phyloP scores from a whole-genome alignment of 345 rosid genomes.

The Sapria himalayana region DNA sequence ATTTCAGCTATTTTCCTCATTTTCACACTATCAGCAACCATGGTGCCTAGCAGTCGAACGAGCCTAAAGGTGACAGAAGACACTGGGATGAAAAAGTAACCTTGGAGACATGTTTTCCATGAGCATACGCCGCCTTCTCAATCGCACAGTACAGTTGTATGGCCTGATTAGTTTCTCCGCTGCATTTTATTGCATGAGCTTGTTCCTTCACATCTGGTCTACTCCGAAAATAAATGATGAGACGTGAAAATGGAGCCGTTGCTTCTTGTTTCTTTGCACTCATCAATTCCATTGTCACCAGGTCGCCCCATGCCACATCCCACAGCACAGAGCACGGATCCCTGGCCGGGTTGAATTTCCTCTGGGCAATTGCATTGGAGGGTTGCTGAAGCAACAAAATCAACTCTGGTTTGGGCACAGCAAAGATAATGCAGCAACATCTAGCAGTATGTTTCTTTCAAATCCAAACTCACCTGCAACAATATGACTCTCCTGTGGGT shows the following conservation, averaged over 20 bases:
- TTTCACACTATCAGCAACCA: too few species aligned
- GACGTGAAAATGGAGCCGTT: slow-evolving; percentile 48
- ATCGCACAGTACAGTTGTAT: slow-evolving; percentile 45
- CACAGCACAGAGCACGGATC: slow-evolving; percentile 86
- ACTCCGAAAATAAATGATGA: slow-evolving; percentile 34
- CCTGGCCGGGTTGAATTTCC: slow-evolving; percentile 73
- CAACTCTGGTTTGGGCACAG: background rate
- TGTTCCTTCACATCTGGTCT: slow-evolving; percentile 50
- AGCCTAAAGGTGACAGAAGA: too few species aligned
- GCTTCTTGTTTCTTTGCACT: slow-evolving; percentile 68
- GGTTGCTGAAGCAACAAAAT: slow-evolving; percentile 48
- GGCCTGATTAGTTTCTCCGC: slow-evolving; percentile 50
- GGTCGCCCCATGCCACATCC: slow-evolving; percentile 71
- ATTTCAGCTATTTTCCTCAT: too few species aligned
- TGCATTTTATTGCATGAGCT: slow-evolving; percentile 53
- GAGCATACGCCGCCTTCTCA: slow-evolving; percentile 42
- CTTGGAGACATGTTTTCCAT: slow-evolving; percentile 33
- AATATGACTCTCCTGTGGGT: slow-evolving; percentile 72
- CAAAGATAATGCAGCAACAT: background rate
- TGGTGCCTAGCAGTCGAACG: too few species aligned
- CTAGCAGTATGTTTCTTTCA: slow-evolving; percentile 1
- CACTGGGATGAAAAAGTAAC: slow-evolving; percentile 16
- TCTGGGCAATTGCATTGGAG: slow-evolving; percentile 60
- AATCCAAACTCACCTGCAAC: slow-evolving; percentile 47
- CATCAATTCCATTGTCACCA: slow-evolving; percentile 63